Conservation (phyloP, 208 protist species). For the Crithidia sp. region DNA sequence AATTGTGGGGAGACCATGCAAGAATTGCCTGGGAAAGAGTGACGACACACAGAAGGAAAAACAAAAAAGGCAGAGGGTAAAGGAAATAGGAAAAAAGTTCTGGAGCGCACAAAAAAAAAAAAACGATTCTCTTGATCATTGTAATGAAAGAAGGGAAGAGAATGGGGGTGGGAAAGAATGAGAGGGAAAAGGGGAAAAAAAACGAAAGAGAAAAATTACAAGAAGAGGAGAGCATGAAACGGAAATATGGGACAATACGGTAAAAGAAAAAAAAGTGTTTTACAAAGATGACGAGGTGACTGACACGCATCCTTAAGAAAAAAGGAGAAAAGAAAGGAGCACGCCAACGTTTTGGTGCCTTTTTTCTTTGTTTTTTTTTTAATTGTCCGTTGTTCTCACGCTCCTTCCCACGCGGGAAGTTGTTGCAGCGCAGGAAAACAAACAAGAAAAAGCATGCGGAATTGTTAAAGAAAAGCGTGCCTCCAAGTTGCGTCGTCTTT, state of each 20-base stretch:
- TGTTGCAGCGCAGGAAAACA: too few relatives aligned
- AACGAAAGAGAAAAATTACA: not conserved
- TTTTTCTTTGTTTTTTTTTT: constrained; percentile 7
- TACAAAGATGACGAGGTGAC: not conserved
- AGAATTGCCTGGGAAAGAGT: not conserved
- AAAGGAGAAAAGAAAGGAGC: not conserved
- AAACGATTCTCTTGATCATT: not conserved
- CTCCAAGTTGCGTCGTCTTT: too few relatives aligned
- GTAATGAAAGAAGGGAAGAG: not conserved
- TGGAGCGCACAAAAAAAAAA: not conserved
- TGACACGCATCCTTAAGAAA: too few relatives aligned
- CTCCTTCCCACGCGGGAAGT: too few relatives aligned
- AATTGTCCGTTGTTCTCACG: not conserved
- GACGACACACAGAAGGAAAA: not conserved
- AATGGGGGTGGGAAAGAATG: not conserved
- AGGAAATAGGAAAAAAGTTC: not conserved
- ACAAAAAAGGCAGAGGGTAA: not conserved
- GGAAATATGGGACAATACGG: not conserved
- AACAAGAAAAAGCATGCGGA: too few relatives aligned
- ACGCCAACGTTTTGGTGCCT: not conserved
- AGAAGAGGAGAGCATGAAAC: not conserved
- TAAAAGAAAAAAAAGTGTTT: not conserved
- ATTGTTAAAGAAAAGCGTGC: too few relatives aligned
- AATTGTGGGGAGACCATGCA: not conserved
- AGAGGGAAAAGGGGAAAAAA: not conserved